Base-by-base conservation (phyloP, 129 eudicot species). In the Lonicera japonica region DNA sequence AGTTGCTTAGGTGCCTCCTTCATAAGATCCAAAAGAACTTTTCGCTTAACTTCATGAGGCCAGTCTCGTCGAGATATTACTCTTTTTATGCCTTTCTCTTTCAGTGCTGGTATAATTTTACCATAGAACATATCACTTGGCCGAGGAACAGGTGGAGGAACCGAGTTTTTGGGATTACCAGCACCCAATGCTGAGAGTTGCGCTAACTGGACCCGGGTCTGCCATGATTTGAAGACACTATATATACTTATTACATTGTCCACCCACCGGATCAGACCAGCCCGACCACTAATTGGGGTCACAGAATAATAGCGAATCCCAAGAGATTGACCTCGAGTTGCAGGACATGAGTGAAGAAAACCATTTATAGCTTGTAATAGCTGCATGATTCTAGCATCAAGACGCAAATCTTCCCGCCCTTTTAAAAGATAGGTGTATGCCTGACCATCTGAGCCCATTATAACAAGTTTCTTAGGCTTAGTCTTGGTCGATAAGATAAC, bases 351-450 rank as follows among this genome's bases (percentile, higher is more conserved):
- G 65, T 81, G 85, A 66, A 94, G 75, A 83, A 88, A 85, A 63
- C 84, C 84, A 65, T 94, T 88, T 43, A 88, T 68, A 45, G 99
- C 95, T 81, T 88, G 95, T 75, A 94, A 79, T 34, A 94, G 77
- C 76, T 94, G 99, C 99, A 94, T 94, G 58, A 94, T 83, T 88
- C 99, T 79, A 69, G 99, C 99, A 88, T 94, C 99, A 61, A 94
- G 95, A 36, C 99, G 99, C 29, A 88, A 79, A 79, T 94, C 99
- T 80, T 94, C 99, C 21, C 99, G 81, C 51, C 99, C 99, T 79
- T 94, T 94, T 60, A 88, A 66, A 16, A 94, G 82, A 80, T 88
- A 94, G 5, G 95, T 89, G 71, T 94, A 94, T 58, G 71, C 79
- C 74, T 75, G 86, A 51, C 99, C 99, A 70, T 94, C 87, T 64